phyloP scores from a whole-genome alignment of 768 basidiomycete species.

The Leccinum arenicola region DNA sequence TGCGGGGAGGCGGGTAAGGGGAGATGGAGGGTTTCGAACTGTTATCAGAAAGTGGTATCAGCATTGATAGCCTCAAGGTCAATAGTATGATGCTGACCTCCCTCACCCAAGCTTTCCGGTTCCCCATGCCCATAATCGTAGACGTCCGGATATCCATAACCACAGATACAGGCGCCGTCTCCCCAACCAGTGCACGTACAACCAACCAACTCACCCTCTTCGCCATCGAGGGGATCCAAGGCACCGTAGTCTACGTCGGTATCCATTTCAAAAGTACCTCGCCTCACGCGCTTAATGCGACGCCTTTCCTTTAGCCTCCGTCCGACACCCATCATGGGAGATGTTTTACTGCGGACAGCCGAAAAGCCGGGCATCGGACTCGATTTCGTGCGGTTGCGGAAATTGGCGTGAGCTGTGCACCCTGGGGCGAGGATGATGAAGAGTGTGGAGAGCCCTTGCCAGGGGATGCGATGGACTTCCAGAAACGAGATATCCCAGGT shows the following conservation, averaged over 20 bases:
- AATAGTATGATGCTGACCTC: conserved; percentile 19
- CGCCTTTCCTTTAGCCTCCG: conserved; percentile 30
- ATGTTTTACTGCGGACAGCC: conserved; percentile 41
- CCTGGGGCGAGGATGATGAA: conserved; percentile 6
- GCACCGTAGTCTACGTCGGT: conserved; percentile 49
- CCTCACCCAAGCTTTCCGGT: conserved; percentile 14
- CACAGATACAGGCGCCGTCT: conserved; percentile 28
- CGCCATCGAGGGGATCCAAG: conserved; percentile 73
- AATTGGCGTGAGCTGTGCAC: conserved; percentile 12
- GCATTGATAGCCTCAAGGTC: not conserved
- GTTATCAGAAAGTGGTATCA: conserved; percentile 5
- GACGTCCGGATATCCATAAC: conserved; percentile 27
- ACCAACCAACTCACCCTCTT: conserved; percentile 79
- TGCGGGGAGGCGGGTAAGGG: conserved; percentile 63
- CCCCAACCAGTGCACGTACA: conserved; percentile 30
- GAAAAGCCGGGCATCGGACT: conserved; percentile 33
- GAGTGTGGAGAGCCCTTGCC: conserved; percentile 16
- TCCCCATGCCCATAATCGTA: conserved; percentile 18
- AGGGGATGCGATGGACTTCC: conserved; percentile 34
- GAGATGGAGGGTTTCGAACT: conserved; percentile 34
- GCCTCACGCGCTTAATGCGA: conserved; percentile 35
- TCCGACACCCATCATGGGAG: conserved; percentile 35
- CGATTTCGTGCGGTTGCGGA: conserved; percentile 24
- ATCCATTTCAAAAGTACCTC: conserved; percentile 21
- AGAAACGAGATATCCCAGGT: conserved; percentile 33